Evolutionary conservation across 768 basidiomycete genomes (phyloP).

Genomic region (Tricholomella constricta): DNA sequence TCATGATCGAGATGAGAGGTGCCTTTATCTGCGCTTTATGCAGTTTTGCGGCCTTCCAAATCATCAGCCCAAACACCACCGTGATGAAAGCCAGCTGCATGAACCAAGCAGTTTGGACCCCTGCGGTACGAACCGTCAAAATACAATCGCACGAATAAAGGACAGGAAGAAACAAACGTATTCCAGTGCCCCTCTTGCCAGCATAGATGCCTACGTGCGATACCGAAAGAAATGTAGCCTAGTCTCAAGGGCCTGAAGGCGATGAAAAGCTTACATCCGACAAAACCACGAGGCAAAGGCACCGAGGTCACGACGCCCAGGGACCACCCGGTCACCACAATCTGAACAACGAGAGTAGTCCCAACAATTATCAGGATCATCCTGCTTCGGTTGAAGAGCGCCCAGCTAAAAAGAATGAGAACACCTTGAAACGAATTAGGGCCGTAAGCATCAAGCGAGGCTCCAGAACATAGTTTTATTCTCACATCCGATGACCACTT

Average conservation of each 20-base stretch:
- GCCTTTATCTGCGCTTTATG: slow-evolving; percentile 9
- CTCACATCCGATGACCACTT: slow-evolving; percentile 12
- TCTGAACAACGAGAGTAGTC: slow-evolving; percentile 4
- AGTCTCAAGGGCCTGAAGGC: background rate
- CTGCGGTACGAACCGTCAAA: background rate
- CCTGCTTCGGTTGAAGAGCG: slow-evolving; percentile 10
- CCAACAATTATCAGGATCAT: background rate
- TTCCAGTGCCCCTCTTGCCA: slow-evolving; percentile 14
- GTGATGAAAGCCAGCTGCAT: slow-evolving; percentile 17
- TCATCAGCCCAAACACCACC: slow-evolving; percentile 18
- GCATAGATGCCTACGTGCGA: slow-evolving; percentile 9
- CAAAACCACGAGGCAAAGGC: slow-evolving; percentile 11
- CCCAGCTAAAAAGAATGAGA: slow-evolving; percentile 15
- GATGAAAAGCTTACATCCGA: slow-evolving; percentile 9
- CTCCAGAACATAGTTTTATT: background rate
- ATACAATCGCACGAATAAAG: background rate
- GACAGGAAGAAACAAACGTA: slow-evolving; percentile 4
- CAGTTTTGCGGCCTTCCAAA: slow-evolving; percentile 15
- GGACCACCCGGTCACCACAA: slow-evolving; percentile 18
- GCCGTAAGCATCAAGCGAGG: background rate
- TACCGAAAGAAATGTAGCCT: background rate
- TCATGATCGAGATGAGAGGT: slow-evolving; percentile 13
- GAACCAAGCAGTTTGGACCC: slow-evolving; percentile 13
- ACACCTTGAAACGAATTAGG: background rate
- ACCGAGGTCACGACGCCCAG: slow-evolving; percentile 13